Evolutionary conservation across 202 grass and related monocot genomes (phyloP), one percentile per base, ranked within the genome.

Genomic region (Dendrocalamus latiflorus): DNA sequence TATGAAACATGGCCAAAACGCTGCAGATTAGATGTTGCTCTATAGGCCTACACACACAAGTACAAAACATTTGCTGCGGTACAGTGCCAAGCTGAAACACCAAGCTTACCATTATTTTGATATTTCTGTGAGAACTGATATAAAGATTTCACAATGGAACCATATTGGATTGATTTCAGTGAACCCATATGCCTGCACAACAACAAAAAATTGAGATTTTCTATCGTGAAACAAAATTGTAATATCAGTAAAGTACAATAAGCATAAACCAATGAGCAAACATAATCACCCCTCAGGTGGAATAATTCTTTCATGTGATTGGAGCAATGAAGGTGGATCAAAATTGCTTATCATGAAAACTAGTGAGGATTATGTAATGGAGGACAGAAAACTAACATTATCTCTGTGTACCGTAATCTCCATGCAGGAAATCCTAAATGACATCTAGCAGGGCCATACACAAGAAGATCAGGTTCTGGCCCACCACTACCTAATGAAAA

Each of bases 391-490:
- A 77, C 80, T 88, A 85, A 94, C 94, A 97, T 67, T 73, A 97
- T 97, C 84, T 97, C 87, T 82, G 87, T 92, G 77, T 89, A 94
- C 36, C 76, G 82, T 67, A 97, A 83, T 87, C 89, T 97, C 91
- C 94, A 97, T 77, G 87, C 56, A 56, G 94, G 91, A 87, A 97
- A 97, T 39, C 91, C 91, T 65, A 97, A 92, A 86, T 94, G 90
- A 12, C 28, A 30, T 30, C 28, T 30, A 30, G 28, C 28, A 30
- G 28, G 81, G 80, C 94, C 90, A 80, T 88, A 97, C 22, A 94
- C 76, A 76, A 97, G 90, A 81, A 97, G 86, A 84, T 97, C 88
- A 86, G 86, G 88, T 65, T 97, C 92, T 50, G 84, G 75, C 10
- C 84, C 90, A 20, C 48, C 75, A 66, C 74, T 57, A 74, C 92